Evolutionary conservation across 257 asterid species (phyloP).

Genomic region (Fraxinus anomala): DNA sequence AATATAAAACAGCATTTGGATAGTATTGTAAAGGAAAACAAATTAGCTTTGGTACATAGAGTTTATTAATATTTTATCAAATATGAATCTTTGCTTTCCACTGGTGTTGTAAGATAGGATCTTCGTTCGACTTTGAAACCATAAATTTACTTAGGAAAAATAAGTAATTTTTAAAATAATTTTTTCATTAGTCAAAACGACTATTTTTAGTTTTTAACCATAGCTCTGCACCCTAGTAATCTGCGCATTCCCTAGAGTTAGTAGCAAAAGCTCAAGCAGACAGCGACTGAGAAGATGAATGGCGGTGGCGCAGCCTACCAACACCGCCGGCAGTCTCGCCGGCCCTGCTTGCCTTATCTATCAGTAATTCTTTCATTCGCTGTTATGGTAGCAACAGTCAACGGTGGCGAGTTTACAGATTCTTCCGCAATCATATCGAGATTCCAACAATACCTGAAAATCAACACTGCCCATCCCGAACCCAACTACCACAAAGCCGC

Average conservation of each 20-base stretch:
- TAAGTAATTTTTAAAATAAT: too few species aligned
- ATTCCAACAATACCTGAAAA: constrained; percentile 81
- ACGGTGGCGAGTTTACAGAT: constrained; percentile 23
- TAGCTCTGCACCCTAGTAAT: too few species aligned
- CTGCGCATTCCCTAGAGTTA: background rate
- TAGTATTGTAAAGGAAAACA: background rate
- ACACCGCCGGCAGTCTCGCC: background rate
- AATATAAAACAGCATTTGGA: background rate
- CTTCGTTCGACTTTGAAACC: background rate
- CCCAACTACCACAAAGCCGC: constrained; percentile 73
- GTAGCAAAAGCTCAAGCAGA: background rate
- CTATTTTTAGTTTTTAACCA: too few species aligned
- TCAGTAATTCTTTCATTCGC: constrained; percentile 28
- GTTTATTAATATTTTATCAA: background rate
- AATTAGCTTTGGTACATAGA: background rate
- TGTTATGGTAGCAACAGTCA: constrained; percentile 23
- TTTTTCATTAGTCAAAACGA: too few species aligned
- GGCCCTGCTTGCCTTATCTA: background rate
- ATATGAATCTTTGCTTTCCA: background rate
- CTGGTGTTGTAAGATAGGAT: background rate
- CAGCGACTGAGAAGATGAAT: background rate
- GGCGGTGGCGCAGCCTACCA: background rate
- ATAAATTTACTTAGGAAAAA: too few species aligned
- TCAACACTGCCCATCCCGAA: constrained; percentile 81
- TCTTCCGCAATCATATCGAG: constrained; percentile 57